A percentile compares a stretch with the other conserved stretches of the same genome.
Evolutionary conservation across 2,329 filamentous ascomycete species (phyloP).

Genomic region (Alternaria tenuissima): DNA sequence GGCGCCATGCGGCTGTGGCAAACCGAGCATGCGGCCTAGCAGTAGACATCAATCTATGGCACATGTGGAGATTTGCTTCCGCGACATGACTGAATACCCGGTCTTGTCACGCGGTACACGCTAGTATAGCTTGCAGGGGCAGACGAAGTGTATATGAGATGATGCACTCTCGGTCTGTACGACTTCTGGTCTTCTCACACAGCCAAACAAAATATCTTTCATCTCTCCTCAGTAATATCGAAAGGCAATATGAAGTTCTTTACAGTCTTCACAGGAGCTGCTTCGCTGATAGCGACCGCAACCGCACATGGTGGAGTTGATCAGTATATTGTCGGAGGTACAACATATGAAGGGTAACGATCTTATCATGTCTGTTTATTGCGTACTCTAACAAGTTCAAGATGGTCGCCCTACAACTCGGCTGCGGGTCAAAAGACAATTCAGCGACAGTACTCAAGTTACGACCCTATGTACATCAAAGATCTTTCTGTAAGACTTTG

Average conservation of each 20-base stretch:
- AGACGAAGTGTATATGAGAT: constrained; percentile 16
- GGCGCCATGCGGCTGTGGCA: constrained; percentile 11
- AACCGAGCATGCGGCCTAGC: constrained; percentile 16
- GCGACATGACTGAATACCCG: constrained; percentile 17
- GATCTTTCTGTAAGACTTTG: constrained; percentile 35
- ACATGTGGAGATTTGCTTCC: constrained; percentile 7
- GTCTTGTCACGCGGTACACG: constrained; percentile 13
- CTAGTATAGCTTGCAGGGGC: neutral
- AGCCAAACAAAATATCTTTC: constrained; percentile 1
- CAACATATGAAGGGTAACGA: constrained; percentile 34
- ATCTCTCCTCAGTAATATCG: neutral
- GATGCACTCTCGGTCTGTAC: neutral
- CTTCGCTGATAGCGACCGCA: constrained; percentile 31
- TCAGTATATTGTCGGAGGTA: constrained; percentile 34
- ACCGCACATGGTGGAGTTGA: constrained; percentile 42
- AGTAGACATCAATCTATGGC: neutral
- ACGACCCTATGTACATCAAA: constrained; percentile 36
- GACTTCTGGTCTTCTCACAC: neutral
- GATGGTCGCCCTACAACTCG: constrained; percentile 43
- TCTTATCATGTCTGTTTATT: neutral
- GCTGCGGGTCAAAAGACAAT: constrained; percentile 36
- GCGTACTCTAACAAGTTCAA: constrained; percentile 7
- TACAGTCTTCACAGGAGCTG: constrained; percentile 23
- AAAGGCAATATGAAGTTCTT: constrained; percentile 34
- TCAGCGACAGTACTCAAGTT: constrained; percentile 40